Evolutionary conservation across 2,329 filamentous ascomycete species (phyloP).

Genomic region (Neophaeococcomyces mojaviensis): DNA sequence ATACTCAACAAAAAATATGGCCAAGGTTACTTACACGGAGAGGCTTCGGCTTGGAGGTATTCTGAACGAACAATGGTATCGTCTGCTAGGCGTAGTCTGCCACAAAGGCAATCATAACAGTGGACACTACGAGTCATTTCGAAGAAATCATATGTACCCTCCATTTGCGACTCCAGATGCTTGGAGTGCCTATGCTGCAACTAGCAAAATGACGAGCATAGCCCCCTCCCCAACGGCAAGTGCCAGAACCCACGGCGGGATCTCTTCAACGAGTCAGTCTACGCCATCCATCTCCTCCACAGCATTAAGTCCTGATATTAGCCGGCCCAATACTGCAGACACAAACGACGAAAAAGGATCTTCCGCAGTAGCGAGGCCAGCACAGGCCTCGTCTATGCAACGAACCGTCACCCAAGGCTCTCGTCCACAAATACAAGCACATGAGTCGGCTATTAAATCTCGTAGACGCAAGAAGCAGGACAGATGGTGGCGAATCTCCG

Average conservation of each 20-base stretch:
- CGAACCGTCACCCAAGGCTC: constrained; percentile 19
- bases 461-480: constrained; percentile 60
- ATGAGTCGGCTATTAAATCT: constrained; percentile 23
- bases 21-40: constrained; percentile 89
- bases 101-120: constrained; percentile 95
- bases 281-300: constrained; percentile 18
- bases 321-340: constrained; percentile 16
- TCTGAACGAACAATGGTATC: constrained; percentile 70
- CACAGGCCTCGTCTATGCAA: constrained; percentile 5
- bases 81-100: constrained; percentile 76
- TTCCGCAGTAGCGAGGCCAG: neutral
- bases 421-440: constrained; percentile 18
- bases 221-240: constrained; percentile 40
- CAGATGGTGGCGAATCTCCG: constrained; percentile 95
- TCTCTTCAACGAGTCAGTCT: constrained; percentile 10
- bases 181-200: constrained; percentile 68
- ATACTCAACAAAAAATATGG: constrained; percentile 82
- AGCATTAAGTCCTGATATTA: constrained; percentile 13
- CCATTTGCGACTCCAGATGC: constrained; percentile 77
- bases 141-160: constrained; percentile 69
- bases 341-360: neutral
- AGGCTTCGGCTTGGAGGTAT: constrained; percentile 74
- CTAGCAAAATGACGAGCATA: constrained; percentile 54
- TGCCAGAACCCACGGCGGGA: neutral
- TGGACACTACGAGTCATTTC: constrained; percentile 94